Base-by-base conservation (phyloP, 495 filamentous ascomycete genomes). In the Trichoderma erinaceum region DNA sequence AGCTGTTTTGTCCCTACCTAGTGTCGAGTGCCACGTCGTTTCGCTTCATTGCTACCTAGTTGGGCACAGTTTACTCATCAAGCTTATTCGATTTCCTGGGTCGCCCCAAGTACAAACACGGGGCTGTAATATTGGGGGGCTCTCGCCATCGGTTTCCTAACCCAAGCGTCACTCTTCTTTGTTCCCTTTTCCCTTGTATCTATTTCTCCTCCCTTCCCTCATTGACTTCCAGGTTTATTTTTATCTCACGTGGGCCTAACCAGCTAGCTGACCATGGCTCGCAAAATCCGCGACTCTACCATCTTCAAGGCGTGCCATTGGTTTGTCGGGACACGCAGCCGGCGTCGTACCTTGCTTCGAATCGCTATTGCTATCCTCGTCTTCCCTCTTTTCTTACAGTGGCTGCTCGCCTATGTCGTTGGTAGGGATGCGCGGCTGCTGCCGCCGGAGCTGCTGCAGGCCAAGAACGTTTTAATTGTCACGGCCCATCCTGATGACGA, bases 401-500 rank as follows among this genome's bases (percentile, higher is more conserved):
- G 77, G 68, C 7, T 79, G 10, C 65, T 79, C 38, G 78, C 77
- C 48, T 78, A 78, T 46, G 5, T 79, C 2, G 72, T 80, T 15
- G 75, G 73, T 23, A 74, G 69, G 46, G 78, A 80, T 70, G 74
- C 77, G 25, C 67, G 78, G 15, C 70, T 80, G 48, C 71, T 81
- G 0, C 78, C 78, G 11, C 73, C 73, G 8, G 73, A 78, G 56
- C 74, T 80, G 18, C 72, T 73, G 11, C 65, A 67, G 64, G 75
- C 78, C 63, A 75, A 73, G 50, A 81, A 77, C 68, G 71, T 78
- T 1, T 64, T 81, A 44, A 70, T 81, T 68, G 75, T 81, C 21
- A 78, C 77, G 43, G 78, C 78, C 1, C 78, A 81, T 69, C 78
- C 78, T 6, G 78, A 81, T 70, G 78, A 81, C 63, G 78, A 81